Conservation (phyloP, 352 stramenopile species). For the Phytophthora pisi region DNA sequence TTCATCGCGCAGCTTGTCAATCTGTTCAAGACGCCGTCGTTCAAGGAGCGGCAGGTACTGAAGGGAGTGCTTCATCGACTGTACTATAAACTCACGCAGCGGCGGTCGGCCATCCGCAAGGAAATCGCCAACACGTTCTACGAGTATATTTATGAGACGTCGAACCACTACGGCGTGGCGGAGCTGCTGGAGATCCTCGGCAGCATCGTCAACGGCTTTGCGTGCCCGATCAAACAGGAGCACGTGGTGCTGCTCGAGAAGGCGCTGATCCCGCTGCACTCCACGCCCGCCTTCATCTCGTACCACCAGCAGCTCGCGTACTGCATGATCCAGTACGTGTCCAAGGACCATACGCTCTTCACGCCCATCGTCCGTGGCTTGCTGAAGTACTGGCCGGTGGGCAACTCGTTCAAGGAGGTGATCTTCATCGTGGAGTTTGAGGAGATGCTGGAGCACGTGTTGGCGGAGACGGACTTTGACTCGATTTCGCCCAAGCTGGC, state of each 20-base stretch:
- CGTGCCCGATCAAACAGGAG: slow-evolving; percentile 89
- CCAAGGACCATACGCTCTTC: slow-evolving; percentile 88
- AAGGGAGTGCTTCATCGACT: slow-evolving; percentile 87
- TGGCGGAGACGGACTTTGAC: slow-evolving; percentile 81
- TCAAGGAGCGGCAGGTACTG: slow-evolving; percentile 85
- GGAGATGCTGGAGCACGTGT: slow-evolving; percentile 88
- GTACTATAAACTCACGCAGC: slow-evolving; percentile 92
- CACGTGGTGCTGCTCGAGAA: slow-evolving; percentile 87
- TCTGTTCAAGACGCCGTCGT: slow-evolving; percentile 88
- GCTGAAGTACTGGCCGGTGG: slow-evolving; percentile 87
- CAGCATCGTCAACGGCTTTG: slow-evolving; percentile 91
- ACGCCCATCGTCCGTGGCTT: slow-evolving; percentile 79
- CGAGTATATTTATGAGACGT: slow-evolving; percentile 94
- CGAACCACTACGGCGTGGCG: slow-evolving; percentile 87
- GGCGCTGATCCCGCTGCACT: slow-evolving; percentile 86
- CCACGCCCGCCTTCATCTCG: slow-evolving; percentile 83
- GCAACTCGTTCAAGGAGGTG: slow-evolving; percentile 90
- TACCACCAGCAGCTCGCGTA: slow-evolving; percentile 91
- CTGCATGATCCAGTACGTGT: slow-evolving; percentile 91
- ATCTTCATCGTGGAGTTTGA: slow-evolving; percentile 91
- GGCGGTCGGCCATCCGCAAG: slow-evolving; percentile 85
- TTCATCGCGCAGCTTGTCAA: slow-evolving; percentile 85
- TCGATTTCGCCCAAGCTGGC: slow-evolving; percentile 62
- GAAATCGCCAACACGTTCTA: slow-evolving; percentile 90
- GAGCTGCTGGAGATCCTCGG: slow-evolving; percentile 89